A percentile compares a stretch with the other conserved stretches of the same genome.
Evolutionary conservation across 768 basidiomycete genomes (phyloP).

Genomic region (Paxillus ammoniavirescens): DNA sequence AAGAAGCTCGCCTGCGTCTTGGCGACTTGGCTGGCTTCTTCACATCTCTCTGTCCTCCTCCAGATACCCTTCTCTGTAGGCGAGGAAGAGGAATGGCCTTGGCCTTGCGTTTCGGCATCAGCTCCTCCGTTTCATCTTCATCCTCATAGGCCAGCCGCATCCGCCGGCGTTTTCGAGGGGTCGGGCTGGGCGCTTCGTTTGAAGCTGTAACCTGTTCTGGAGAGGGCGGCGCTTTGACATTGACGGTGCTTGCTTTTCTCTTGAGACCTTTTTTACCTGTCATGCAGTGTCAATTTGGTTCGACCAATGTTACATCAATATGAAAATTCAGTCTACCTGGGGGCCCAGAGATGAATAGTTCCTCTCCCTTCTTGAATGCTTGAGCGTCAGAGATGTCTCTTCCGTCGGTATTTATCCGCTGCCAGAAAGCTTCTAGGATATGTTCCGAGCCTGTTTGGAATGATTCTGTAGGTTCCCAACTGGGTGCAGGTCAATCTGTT

Average conservation of each 20-base stretch:
- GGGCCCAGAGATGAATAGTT: conserved; percentile 54
- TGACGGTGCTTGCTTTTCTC: conserved; percentile 15
- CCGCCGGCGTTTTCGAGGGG: conserved; percentile 27
- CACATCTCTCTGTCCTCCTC: conserved; percentile 5
- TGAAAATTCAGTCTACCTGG: conserved; percentile 42
- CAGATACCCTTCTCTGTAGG: conserved; percentile 8
- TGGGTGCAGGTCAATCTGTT: conserved; percentile 25
- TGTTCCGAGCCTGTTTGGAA: conserved; percentile 57
- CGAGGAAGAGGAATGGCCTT: background rate
- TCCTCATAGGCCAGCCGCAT: conserved; percentile 7
- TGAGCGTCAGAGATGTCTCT: conserved; percentile 50
- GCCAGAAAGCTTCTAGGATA: conserved; percentile 42
- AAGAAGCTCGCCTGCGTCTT: conserved; percentile 29
- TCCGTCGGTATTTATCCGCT: conserved; percentile 28
- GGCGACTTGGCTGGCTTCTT: background rate
- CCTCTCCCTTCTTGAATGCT: conserved; percentile 54
- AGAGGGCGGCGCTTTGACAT: conserved; percentile 5
- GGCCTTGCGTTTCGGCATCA: conserved; percentile 7
- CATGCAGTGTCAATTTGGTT: background rate
- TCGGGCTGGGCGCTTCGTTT: conserved; percentile 8
- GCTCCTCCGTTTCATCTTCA: conserved; percentile 1
- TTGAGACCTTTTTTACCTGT: conserved; percentile 20
- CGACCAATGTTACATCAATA: background rate
- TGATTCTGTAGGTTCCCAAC: conserved; percentile 68
- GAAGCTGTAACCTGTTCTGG: conserved; percentile 9